Conservation (phyloP, 176 grass and related monocot species). For the Chrysopogon serrulatus region DNA sequence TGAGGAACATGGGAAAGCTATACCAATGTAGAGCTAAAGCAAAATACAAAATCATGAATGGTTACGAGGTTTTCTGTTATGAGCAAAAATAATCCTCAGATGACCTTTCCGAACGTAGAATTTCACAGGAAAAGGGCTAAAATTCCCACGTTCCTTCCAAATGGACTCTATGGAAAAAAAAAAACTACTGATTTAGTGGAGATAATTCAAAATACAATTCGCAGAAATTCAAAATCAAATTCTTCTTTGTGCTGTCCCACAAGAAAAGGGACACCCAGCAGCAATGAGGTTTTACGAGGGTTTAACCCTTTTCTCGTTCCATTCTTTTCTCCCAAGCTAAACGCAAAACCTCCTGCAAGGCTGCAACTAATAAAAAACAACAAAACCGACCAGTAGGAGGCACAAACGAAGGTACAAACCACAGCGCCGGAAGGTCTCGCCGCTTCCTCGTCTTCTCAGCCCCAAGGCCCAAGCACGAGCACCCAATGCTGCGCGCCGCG, state of each 20-base stretch:
- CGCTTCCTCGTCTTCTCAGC: not conserved
- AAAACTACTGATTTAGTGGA: not conserved
- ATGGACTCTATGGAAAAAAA: not conserved
- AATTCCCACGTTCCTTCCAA: not conserved
- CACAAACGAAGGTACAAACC: not conserved
- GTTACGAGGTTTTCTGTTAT: not conserved
- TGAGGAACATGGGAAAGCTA: not conserved
- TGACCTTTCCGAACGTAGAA: not conserved
- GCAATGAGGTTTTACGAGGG: conserved; percentile 30
- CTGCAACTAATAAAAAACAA: not conserved
- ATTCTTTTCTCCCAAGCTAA: not conserved
- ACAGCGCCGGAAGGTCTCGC: not conserved
- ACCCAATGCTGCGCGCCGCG: conserved; percentile 45
- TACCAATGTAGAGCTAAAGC: not conserved
- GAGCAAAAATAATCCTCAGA: not conserved
- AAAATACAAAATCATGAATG: not conserved
- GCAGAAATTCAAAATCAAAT: not conserved
- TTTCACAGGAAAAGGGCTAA: not conserved
- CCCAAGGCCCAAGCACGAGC: not conserved
- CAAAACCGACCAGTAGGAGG: not conserved
- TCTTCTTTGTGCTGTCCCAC: not conserved
- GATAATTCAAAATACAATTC: not conserved
- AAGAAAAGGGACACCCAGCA: not conserved
- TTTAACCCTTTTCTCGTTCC: not conserved
- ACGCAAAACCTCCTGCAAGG: not conserved